Base-by-base conservation (phyloP, 2,329 filamentous ascomycete species). In the Balansia obtecta region DNA sequence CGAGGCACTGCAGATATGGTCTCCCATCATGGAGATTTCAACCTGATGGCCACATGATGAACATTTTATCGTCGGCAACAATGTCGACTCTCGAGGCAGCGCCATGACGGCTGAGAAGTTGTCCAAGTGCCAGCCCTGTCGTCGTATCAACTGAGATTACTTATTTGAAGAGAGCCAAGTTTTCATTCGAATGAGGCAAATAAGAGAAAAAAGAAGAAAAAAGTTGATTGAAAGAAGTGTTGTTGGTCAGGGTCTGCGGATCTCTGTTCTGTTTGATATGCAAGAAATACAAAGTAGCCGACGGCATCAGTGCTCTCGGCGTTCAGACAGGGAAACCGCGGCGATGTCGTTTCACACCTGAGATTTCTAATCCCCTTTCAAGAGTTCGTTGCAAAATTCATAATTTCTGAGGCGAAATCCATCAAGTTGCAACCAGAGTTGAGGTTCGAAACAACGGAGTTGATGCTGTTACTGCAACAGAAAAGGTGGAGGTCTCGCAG, bases 21-120 rank as follows among this genome's bases (percentile, higher is more conserved):
- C 88, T 54, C 87, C 88, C 83, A 95, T 86, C 65, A 83, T 73
- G 40, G 85, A 84, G 58, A 95, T 93, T 62, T 90, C 84, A 53
- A 95, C 86, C 60, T 90, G 80, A 40, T 72, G 67, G 40, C 81
- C 79, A 64, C 88, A 95, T 70, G 76, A 82, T 49, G 88, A 94
- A 68, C 88, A 95, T 74, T 91, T 95, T 68, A 95, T 86, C 22
- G 82, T 82, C 61, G 88, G 87, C 71, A 93, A 73, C 56, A 90
- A 80, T 66, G 78, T 76, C 65, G 80, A 84, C 65, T 81, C 76
- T 62, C 82, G 74, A 59, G 72, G 72, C 54, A 69, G 64, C 43
- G 71, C 68, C 74, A 78, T 77, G 55, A 43, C 44, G 20, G 32
- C 38, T 16, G 9, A 41, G 8, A 32, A 12, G 8, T 41, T 38